These are phyloP conservation scores for Marchantia polymorpha DNA, from an alignment of 225 moss, liverwort and hornwort species.

Conservation along the genomic window DNA sequence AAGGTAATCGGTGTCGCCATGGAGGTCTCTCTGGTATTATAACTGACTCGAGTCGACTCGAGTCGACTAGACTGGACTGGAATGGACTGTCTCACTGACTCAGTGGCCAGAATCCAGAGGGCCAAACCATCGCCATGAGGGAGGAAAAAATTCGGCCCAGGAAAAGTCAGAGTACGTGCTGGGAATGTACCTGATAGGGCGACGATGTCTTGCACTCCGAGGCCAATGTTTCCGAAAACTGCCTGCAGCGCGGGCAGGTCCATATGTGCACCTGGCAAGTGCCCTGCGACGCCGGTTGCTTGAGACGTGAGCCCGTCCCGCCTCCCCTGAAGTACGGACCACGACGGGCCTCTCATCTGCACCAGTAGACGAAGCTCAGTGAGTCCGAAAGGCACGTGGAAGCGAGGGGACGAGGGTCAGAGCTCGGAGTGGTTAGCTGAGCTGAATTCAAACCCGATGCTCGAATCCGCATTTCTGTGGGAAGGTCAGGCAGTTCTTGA, in stretches of 20 bases:
- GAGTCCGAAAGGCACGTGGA: too few species aligned
- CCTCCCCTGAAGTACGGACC: conserved; percentile 50
- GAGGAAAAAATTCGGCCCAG: neutral
- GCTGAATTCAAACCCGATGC: neutral
- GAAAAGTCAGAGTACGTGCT: neutral
- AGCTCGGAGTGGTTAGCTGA: neutral
- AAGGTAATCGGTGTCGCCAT: too few species aligned
- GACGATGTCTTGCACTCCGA: conserved; percentile 47
- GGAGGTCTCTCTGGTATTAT: too few species aligned
- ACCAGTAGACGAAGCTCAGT: neutral
- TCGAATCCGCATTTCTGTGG: neutral
- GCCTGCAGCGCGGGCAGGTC: conserved; percentile 28
- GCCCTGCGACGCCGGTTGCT: conserved; percentile 19
- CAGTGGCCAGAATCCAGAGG: too few species aligned
- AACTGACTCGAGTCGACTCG: too few species aligned
- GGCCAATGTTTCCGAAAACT: conserved; percentile 37
- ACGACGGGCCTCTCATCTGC: conserved; percentile 66
- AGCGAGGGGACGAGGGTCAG: too few species aligned
- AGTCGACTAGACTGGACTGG: too few species aligned
- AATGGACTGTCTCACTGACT: too few species aligned
- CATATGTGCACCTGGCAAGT: conserved; percentile 42
- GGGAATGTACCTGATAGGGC: conserved; percentile 44
- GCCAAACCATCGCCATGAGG: neutral
- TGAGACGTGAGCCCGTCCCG: conserved; percentile 45
- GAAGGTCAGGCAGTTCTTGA: too few species aligned